Conservation (phyloP, 2,329 filamentous ascomycete genomes). For the Diaporthe destruens region DNA sequence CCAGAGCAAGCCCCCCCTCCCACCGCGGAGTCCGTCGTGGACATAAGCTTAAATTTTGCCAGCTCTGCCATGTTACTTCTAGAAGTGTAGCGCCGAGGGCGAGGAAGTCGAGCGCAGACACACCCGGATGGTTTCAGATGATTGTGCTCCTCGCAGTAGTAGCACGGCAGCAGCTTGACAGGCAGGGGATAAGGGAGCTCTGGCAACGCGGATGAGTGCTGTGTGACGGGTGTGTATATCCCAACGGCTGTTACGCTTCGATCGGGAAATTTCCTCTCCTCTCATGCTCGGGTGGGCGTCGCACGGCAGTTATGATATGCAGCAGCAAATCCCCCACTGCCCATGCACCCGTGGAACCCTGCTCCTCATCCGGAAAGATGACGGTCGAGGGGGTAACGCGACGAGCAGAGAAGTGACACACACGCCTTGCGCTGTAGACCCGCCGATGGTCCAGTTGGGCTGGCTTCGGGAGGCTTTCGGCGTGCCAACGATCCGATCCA, state of each 20-base stretch:
- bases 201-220: conserved; percentile 39
- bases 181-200: conserved; percentile 44
- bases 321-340: conserved; percentile 47
- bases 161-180: conserved; percentile 52
- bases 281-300: conserved; percentile 49
- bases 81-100: conserved; percentile 36
- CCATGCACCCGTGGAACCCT: conserved; percentile 40
- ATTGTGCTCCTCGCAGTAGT: conserved; percentile 48
- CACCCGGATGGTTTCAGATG: conserved; percentile 49
- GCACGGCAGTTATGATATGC: conserved; percentile 47
- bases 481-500: neutral
- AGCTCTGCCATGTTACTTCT: conserved; percentile 35
- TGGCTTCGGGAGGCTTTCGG: conserved; percentile 6
- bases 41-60: conserved; percentile 40
- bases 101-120: conserved; percentile 36
- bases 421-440: conserved; percentile 9
- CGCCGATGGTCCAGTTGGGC: neutral
- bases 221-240: conserved; percentile 46
- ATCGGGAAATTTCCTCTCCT: conserved; percentile 49
- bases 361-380: conserved; percentile 27
- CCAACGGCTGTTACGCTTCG: conserved; percentile 52
- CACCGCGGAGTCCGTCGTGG: conserved; percentile 15
- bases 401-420: conserved; percentile 19
- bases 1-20: conserved; percentile 10
- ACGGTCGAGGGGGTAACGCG: conserved; percentile 23